Evolutionary conservation across 768 basidiomycete genomes (phyloP), one percentile per base, ranked within the genome.

Genomic region (Fomitopsis pulvina): DNA sequence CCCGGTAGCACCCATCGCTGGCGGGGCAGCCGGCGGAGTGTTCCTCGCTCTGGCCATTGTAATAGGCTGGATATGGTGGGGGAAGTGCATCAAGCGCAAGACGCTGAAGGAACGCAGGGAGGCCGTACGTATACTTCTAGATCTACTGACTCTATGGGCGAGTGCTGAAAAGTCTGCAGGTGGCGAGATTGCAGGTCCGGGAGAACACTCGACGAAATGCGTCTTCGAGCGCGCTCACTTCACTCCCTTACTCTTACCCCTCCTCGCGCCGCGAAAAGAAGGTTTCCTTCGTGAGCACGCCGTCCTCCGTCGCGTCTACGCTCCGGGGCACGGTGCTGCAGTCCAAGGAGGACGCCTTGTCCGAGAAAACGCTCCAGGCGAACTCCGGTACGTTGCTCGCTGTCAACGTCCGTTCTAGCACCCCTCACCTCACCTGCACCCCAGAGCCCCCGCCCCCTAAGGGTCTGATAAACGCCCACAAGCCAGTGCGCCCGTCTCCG

Each of bases 1-100:
- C 6, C 79, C 79, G 7, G 59, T 80, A 9, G 72, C 60, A 10
- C 73, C 76, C 10, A 75, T 82, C 52, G 75, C 66, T 5, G 78
- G 78, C 5, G 79, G 79, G 8, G 64, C 70, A 0, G 67, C 60
- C 2, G 79, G 67, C 0, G 81, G 81, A 20, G 67, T 71, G 26
- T 45, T 71, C 7, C 64, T 82, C 10, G 78, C 76, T 4, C 48
- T 80, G 16, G 57, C 65, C 6, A 60, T 67, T 4, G 70, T 72
- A 7, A 51, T 72, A 34, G 66, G 64, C 20, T 81, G 78, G 77
- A 60, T 69, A 37, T 71, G 64, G 50, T 78, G 76, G 75, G 72
- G 75, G 14, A 66, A 61, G 54, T 60, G 58, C 25, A 70, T 75
- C 42, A 71, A 72, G 55, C 65, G 66, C 30, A 64, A 63, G 44